Evolutionary conservation across 192 early-diverging fungal species (phyloP), one percentile per base, ranked within the genome.

Genomic region (Podila epigama): DNA sequence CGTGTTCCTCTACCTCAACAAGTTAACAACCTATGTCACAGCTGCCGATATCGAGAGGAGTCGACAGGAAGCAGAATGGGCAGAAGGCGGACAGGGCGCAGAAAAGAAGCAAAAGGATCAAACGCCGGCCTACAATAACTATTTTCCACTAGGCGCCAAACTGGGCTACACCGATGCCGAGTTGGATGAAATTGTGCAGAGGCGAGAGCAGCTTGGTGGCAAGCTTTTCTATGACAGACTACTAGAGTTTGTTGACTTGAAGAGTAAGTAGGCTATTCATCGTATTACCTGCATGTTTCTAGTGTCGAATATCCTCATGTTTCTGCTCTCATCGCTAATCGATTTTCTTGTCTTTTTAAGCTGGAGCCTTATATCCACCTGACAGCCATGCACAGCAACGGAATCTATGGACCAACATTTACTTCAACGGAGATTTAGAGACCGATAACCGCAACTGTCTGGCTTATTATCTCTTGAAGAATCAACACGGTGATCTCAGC

Each of bases 401-500:
- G 6, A 77, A 77, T 40, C 39, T 77, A 1, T 77, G 73, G 73
- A 77, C 73, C 42, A 77, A 68, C 34, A 77, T 77, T 12, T 77
- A 64, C 32, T 63, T 68, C 40, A 58, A 68, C 41, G 73, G 73
- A 31, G 42, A 59, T 11, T 61, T 77, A 34, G 66, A 68, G n/a
- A 15, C 73, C 2, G 73, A 77, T 51, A 77, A 77, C 56, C 52
- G 73, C 27, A 77, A 68, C 41, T 77, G 73, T 32, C 40, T 77
- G 22, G 73, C 73, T 3, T 77, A 77, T 29, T 77, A 77, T 28
- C 39, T 77, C 13, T 41, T 77, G 41, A 77, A 77, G 52, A 60
- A 64, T 25, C 73, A 68, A 16, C 66, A 77, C 32, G 66, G 60
- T 13, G 60, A 68, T 54, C 29, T 32, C 22, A 77, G 56, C 25